phyloP scores from a whole-genome alignment of 805 yeast genomes.

The Nakazawaea holstii region DNA sequence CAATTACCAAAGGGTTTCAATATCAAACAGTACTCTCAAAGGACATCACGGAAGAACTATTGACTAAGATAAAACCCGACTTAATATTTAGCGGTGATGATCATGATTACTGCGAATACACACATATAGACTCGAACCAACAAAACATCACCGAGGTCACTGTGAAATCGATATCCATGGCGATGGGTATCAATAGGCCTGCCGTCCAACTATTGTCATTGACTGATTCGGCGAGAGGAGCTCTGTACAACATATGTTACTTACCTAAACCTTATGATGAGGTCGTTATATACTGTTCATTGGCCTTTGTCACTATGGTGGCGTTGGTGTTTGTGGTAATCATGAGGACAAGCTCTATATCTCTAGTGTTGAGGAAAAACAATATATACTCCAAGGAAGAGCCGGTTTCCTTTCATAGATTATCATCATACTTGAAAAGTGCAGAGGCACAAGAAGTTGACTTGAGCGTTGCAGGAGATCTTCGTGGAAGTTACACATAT shows the following conservation, averaged over 20 bases:
- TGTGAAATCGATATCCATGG: conserved; percentile 86
- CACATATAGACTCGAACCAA: conserved; percentile 36
- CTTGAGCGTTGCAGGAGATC: background rate
- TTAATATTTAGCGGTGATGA: conserved; percentile 90
- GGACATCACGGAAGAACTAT: conserved; percentile 49
- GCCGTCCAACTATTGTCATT: conserved; percentile 74
- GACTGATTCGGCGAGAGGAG: conserved; percentile 13
- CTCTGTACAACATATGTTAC: conserved; percentile 38
- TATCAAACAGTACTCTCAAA: conserved; percentile 81
- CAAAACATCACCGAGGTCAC: conserved; percentile 50
- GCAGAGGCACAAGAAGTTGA: conserved; percentile 2
- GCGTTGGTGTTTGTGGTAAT: conserved; percentile 1
- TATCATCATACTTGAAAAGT: conserved; percentile 1
- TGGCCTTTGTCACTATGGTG: conserved; percentile 25
- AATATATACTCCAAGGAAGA: background rate
- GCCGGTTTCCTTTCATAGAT: conserved; percentile 7
- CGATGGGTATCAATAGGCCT: conserved; percentile 76
- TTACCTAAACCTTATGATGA: conserved; percentile 41
- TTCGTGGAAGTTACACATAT: conserved; percentile 8
- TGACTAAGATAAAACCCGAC: conserved; percentile 56
- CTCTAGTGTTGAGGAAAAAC: background rate
- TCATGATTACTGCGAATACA: conserved; percentile 86
- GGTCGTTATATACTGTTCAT: conserved; percentile 29
- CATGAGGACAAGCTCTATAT: conserved; percentile 5
- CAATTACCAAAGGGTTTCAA: conserved; percentile 71